Evolutionary conservation across 106 monocot genomes (phyloP).

Genomic region (Dendrobium officinale): DNA sequence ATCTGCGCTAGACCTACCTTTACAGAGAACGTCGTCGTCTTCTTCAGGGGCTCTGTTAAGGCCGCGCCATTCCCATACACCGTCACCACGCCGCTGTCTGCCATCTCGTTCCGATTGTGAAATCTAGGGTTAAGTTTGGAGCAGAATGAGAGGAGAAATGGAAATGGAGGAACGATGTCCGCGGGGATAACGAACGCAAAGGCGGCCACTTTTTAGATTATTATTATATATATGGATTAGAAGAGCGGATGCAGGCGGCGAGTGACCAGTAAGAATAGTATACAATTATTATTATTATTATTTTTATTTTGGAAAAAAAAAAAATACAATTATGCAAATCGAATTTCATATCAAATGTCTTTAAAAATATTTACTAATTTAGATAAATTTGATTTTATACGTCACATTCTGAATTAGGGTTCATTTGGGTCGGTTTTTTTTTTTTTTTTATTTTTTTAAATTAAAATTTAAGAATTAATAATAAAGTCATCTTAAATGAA

Average conservation of each 20-base stretch:
- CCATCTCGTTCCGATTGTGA: not conserved
- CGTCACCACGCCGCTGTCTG: slow-evolving; percentile 20
- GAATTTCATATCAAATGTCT: too few species aligned
- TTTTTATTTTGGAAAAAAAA: too few species aligned
- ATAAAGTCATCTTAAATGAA: too few species aligned
- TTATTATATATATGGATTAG: too few species aligned
- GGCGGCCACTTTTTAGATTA: not conserved
- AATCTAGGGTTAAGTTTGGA: slow-evolving; percentile 2
- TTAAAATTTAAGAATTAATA: too few species aligned
- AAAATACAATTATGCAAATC: too few species aligned
- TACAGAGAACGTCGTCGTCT: slow-evolving; percentile 45
- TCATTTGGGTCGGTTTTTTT: too few species aligned
- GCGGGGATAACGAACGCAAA: not conserved
- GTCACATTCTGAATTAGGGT: too few species aligned
- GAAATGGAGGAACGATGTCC: not conserved
- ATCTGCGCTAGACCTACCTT: slow-evolving; percentile 53
- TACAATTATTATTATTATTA: too few species aligned
- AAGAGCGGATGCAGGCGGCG: not conserved
- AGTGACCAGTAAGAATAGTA: not conserved
- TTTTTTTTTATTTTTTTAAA: too few species aligned
- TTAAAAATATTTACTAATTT: too few species aligned
- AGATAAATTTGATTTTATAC: too few species aligned
- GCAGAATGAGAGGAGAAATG: not conserved
- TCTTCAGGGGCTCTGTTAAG: slow-evolving; percentile 19
- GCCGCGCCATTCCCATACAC: slow-evolving; percentile 22